Conservation (phyloP, 1,139 yeast species). For the Sugiyamaella grinbergsii region DNA sequence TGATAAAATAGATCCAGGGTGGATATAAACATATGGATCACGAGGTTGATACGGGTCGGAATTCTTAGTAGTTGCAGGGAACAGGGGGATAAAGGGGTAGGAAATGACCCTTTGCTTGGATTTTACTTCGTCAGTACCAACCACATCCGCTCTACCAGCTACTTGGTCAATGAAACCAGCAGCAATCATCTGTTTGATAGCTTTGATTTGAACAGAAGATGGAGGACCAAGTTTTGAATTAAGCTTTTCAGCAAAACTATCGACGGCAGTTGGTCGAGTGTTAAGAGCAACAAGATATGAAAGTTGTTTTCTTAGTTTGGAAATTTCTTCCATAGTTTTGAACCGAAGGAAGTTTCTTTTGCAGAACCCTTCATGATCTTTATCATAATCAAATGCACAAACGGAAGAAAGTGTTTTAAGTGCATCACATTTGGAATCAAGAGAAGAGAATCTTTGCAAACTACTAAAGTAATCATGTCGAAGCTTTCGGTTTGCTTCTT, state of each 20-base stretch:
- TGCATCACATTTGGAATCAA: slow-evolving; percentile 76
- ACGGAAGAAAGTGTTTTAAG: slow-evolving; percentile 76
- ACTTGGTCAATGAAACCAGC: slow-evolving; percentile 93
- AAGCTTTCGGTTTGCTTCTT: slow-evolving; percentile 49
- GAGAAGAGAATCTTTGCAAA: slow-evolving; percentile 59
- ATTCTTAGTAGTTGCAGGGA: slow-evolving; percentile 51
- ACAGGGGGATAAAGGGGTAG: slow-evolving; percentile 73
- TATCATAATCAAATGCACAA: slow-evolving; percentile 80
- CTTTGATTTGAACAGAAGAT: slow-evolving; percentile 62
- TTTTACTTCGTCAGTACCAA: slow-evolving; percentile 55
- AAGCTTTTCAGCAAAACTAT: slow-evolving; percentile 49
- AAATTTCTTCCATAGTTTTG: slow-evolving; percentile 75
- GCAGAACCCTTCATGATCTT: slow-evolving; percentile 49
- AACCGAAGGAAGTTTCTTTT: slow-evolving; percentile 59
- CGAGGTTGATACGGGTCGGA: slow-evolving; percentile 40
- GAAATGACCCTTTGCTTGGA: slow-evolving; percentile 56
- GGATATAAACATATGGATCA: slow-evolving; percentile 68
- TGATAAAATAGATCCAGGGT: slow-evolving; percentile 68
- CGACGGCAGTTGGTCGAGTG: slow-evolving; percentile 58
- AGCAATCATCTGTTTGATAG: slow-evolving; percentile 87
- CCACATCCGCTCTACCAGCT: slow-evolving; percentile 77
- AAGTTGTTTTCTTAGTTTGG: slow-evolving; percentile 77
- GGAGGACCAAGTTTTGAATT: slow-evolving; percentile 69
- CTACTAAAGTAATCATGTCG: slow-evolving; percentile 58
- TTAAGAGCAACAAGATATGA: slow-evolving; percentile 66